Conservation (phyloP, 805 yeast species). For the Pichia exigua region DNA sequence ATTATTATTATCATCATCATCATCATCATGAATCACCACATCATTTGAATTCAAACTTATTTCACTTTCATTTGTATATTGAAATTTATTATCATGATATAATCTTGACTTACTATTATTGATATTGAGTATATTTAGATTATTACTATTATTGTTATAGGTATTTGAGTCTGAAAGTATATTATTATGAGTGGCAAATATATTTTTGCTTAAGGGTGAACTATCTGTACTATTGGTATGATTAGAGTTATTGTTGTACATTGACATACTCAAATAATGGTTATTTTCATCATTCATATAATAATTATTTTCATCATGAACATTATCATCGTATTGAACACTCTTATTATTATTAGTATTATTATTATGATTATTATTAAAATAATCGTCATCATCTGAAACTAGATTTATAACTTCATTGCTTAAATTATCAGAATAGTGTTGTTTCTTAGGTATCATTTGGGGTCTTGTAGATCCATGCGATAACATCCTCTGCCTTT, state of each 20-base stretch:
- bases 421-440: slow-evolving; percentile 2
- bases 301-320: neutral
- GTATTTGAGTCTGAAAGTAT: neutral
- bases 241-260: slow-evolving; percentile 2
- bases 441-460: slow-evolving; percentile 10
- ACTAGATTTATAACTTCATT: slow-evolving; percentile 31
- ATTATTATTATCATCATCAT: slow-evolving; percentile 12
- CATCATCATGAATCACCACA: neutral
- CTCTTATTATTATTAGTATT: no score
- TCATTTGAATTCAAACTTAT: neutral
- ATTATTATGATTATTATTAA: slow-evolving; percentile 16
- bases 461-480: slow-evolving; percentile 10
- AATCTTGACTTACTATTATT: neutral
- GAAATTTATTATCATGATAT: neutral
- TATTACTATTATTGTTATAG: neutral
- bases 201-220: neutral
- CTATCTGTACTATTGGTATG: neutral
- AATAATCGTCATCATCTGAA: slow-evolving; percentile 34
- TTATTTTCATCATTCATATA: neutral
- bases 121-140: neutral
- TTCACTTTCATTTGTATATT: neutral
- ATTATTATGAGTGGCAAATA: neutral
- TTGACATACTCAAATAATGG: neutral
- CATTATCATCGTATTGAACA: slow-evolving; percentile 10
- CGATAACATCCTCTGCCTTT: slow-evolving; percentile 7